Evolutionary conservation across 2,329 filamentous ascomycete genomes (phyloP).

Genomic region (Pseudocercospora pini-densiflorae): DNA sequence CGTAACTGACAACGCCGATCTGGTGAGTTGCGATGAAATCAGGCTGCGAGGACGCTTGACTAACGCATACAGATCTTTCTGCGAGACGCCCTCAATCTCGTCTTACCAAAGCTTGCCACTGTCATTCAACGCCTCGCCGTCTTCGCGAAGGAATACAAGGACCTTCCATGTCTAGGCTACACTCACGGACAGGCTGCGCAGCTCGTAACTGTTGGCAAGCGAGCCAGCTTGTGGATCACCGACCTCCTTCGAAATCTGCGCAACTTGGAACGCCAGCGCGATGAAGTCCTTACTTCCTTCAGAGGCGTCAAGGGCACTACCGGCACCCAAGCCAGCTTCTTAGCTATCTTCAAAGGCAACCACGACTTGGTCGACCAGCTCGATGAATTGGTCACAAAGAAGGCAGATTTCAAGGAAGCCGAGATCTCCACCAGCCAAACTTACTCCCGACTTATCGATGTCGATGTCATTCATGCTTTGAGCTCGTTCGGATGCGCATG

Average conservation of each 20-base stretch:
- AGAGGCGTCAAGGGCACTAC: conserved; percentile 76
- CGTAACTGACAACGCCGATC: conserved; percentile 75
- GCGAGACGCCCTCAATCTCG: conserved; percentile 73
- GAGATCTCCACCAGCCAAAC: conserved; percentile 74
- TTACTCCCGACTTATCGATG: conserved; percentile 81
- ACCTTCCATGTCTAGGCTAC: conserved; percentile 73
- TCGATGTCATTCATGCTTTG: conserved; percentile 79
- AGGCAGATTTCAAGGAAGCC: conserved; percentile 65
- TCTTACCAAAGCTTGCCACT: conserved; percentile 77
- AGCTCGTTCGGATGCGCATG: conserved; percentile 78
- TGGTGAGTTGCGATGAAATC: conserved; percentile 41
- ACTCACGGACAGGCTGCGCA: conserved; percentile 73
- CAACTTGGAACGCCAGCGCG: conserved; percentile 70
- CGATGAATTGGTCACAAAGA: conserved; percentile 66
- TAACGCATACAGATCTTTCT: conserved; percentile 62
- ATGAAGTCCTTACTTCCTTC: conserved; percentile 66
- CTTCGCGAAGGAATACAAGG: conserved; percentile 76
- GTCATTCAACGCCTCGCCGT: conserved; percentile 74
- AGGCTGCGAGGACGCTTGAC: background rate
- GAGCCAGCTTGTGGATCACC: conserved; percentile 75
- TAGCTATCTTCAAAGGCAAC: conserved; percentile 68
- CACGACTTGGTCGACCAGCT: conserved; percentile 64
- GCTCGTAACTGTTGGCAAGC: conserved; percentile 63
- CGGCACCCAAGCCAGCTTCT: conserved; percentile 77
- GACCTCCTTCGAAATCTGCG: conserved; percentile 76